Percentiles rank a stretch among this genome's conserved stretches.
Conservation (phyloP, 306 rosid species). For the Comarum palustre region DNA sequence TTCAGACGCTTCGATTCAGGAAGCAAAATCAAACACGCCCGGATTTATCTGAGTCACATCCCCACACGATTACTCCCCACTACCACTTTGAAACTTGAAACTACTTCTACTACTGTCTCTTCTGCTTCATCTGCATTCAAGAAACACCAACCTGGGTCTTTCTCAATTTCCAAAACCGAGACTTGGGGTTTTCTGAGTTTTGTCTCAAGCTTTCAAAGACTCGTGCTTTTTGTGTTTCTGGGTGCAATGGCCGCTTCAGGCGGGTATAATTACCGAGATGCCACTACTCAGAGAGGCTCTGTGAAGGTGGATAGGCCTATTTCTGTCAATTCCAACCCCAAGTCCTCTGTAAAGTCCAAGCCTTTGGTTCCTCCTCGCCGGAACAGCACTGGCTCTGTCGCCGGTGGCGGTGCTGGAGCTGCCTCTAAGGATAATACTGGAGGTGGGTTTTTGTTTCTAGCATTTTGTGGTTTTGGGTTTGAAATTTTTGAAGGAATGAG, state of each 20-base stretch:
- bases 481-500: background rate
- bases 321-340: constrained; percentile 49
- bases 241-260: constrained; percentile 66
- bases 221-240: background rate
- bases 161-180: constrained; percentile 15
- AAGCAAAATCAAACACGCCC: constrained; percentile 13
- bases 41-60: constrained; percentile 48
- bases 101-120: background rate
- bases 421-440: constrained; percentile 58
- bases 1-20: constrained; percentile 15
- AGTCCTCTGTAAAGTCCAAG: constrained; percentile 59
- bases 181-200: constrained; percentile 19
- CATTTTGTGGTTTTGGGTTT: constrained; percentile 1
- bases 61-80: constrained; percentile 43
- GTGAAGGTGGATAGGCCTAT: constrained; percentile 51
- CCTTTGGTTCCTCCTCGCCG: constrained; percentile 66
- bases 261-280: constrained; percentile 49
- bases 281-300: constrained; percentile 48
- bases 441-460: constrained; percentile 42
- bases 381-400: constrained; percentile 53
- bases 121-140: background rate
- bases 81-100: constrained; percentile 11
- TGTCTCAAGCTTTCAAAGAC: background rate
- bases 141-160: constrained; percentile 7
- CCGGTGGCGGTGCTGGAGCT: constrained; percentile 25